These are phyloP conservation scores for Scutellaria baicalensis DNA, from an alignment of 257 asterid species.

Conservation along the genomic window DNA sequence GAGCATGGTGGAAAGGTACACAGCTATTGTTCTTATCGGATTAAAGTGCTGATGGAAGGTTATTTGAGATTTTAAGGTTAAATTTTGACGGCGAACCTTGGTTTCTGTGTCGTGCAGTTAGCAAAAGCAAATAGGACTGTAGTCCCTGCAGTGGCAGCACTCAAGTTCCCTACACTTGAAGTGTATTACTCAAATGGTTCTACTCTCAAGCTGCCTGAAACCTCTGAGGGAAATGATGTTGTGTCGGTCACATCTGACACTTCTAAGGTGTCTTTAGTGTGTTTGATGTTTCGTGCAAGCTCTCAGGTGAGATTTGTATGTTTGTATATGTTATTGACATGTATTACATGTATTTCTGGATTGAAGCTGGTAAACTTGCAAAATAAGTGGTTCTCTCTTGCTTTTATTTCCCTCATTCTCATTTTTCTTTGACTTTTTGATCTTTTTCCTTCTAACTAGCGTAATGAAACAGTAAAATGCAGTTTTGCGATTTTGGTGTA, in stretches of 20 bases:
- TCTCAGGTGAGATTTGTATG: slow-evolving; percentile 43
- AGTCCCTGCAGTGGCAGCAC: slow-evolving; percentile 61
- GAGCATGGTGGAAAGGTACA: slow-evolving; percentile 88
- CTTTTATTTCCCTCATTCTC: background rate
- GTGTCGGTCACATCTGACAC: slow-evolving; percentile 20
- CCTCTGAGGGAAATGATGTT: slow-evolving; percentile 23
- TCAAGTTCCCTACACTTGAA: slow-evolving; percentile 73
- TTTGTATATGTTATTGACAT: background rate
- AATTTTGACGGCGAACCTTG: slow-evolving; percentile 8
- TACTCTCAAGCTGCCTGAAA: slow-evolving; percentile 51
- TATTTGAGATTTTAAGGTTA: background rate
- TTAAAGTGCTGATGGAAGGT: background rate
- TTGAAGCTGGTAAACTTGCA: background rate
- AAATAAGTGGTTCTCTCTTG: background rate
- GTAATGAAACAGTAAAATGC: background rate
- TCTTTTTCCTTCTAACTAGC: background rate
- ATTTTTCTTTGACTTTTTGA: background rate
- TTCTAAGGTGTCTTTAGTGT: slow-evolving; percentile 56
- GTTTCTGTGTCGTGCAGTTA: slow-evolving; percentile 36
- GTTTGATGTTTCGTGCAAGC: slow-evolving; percentile 78
- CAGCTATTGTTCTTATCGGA: background rate
- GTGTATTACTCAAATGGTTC: slow-evolving; percentile 52
- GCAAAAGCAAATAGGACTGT: slow-evolving; percentile 67
- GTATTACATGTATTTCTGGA: background rate
- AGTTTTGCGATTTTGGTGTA: too few relatives aligned